Conservation (phyloP, 2,329 filamentous ascomycete genomes). For the Fusarium anthophilum region DNA sequence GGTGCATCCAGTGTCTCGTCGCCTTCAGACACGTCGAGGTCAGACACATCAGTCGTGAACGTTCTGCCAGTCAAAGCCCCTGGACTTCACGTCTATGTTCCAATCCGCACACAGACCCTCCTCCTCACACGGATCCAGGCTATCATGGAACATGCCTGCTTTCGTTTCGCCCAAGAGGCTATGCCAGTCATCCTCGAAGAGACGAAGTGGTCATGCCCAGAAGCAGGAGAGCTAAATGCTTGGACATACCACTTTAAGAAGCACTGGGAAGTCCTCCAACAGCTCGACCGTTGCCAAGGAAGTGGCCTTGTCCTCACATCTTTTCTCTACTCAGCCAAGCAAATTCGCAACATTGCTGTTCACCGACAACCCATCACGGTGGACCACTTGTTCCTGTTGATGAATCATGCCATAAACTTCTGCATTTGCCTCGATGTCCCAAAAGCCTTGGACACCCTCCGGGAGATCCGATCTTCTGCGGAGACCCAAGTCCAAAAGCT, state of each 20-base stretch:
- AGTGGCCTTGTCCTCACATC: background rate
- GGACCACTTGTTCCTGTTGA: background rate
- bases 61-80: background rate
- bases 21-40: background rate
- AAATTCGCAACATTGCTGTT: slow-evolving; percentile 14
- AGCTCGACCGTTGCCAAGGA: background rate
- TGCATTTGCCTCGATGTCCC: background rate
- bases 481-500: background rate
- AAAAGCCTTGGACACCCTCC: background rate
- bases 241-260: background rate
- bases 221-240: slow-evolving; percentile 4
- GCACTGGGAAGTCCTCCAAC: background rate
- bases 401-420: background rate
- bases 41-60: background rate
- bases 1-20: background rate
- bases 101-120: background rate
- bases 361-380: background rate
- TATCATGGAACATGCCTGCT: slow-evolving; percentile 6
- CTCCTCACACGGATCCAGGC: background rate
- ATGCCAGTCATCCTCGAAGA: slow-evolving; percentile 1
- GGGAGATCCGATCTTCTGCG: background rate
- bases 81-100: background rate
- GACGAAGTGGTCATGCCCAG: background rate
- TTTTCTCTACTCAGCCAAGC: background rate
- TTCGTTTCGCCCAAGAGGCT: background rate